These are phyloP conservation scores for Polyplosphaeria fusca DNA, from an alignment of 495 filamentous ascomycete species.

Conservation along the genomic window DNA sequence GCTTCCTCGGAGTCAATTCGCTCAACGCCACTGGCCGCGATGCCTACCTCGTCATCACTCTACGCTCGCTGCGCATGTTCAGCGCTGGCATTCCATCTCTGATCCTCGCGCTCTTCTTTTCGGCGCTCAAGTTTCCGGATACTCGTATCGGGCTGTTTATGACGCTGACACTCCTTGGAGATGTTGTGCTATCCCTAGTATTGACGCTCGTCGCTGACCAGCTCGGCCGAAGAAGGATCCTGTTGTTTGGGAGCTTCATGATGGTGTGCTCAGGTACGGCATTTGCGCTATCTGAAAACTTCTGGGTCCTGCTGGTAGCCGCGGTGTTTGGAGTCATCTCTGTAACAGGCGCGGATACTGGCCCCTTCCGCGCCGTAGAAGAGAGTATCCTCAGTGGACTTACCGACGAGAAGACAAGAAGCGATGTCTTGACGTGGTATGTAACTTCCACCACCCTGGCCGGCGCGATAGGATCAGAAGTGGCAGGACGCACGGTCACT, in stretches of 20 bases:
- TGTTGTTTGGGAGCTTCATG: conserved; percentile 61
- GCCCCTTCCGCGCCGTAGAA: conserved; percentile 81
- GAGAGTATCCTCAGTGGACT: conserved; percentile 78
- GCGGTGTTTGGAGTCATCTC: conserved; percentile 82
- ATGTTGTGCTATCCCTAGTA: conserved; percentile 70
- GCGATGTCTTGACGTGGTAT: conserved; percentile 39
- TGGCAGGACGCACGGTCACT: conserved; percentile 63
- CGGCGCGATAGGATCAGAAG: conserved; percentile 61
- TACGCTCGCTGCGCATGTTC: conserved; percentile 60
- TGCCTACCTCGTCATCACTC: conserved; percentile 64
- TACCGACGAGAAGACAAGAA: conserved; percentile 54
- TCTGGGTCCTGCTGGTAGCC: conserved; percentile 70
- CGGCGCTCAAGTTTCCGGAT: conserved; percentile 62
- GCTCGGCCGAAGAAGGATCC: conserved; percentile 63
- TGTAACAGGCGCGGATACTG: conserved; percentile 52
- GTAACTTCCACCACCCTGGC: conserved; percentile 60
- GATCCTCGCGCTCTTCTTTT: conserved; percentile 70
- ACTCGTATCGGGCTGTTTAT: conserved; percentile 82
- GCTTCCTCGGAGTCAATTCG: conserved; percentile 46
- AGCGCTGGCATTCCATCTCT: conserved; percentile 75
- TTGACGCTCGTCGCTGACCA: conserved; percentile 73
- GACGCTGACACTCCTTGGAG: conserved; percentile 78
- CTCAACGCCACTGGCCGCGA: conserved; percentile 54
- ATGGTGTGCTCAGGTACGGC: conserved; percentile 66
- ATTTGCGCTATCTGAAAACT: conserved; percentile 67